Evolutionary conservation across 2,329 filamentous ascomycete genomes (phyloP), one percentile per base, ranked within the genome.

Genomic region (Chaetomium strumarium): DNA sequence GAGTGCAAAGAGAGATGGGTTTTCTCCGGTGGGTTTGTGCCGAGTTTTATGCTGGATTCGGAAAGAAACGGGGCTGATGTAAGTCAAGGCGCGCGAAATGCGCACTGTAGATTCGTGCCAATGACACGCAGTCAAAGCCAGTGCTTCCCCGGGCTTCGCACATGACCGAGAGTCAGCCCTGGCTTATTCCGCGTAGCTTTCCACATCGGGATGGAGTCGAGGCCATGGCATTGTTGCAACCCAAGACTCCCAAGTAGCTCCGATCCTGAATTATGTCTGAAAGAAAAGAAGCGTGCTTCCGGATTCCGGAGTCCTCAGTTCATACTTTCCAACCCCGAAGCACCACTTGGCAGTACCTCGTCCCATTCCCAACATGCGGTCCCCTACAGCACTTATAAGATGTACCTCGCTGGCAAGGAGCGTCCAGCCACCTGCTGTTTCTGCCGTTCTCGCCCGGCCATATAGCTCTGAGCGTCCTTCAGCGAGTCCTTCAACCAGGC

Each of bases 381-480:
- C 19, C 5, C 24, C 8, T 30, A 11, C 40, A 6, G 38, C 14
- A 6, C 31, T 24, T 20, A n/a, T 31, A 7, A 20, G 5, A 12
- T 5, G 16, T 29, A 31, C 36, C 2, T 10, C 30, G 16, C 19
- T n/a, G 30, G 14, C 17, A 14, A 34, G 14, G 14, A 14, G 10
- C 8, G 11, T 14, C 6, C 13, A 1, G 3, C 9, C 44, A 12
- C 19, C 31, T 2, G 12, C 12, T 1, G 3, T 16, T 17, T 3
- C 39, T 1, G 3, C 13, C 2, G 11, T 3, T 5, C 6, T 33
- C 11, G 31, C n/a, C 31, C 40, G 42, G 10, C 2, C 17, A 4
- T 44, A 51, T 34, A 51, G 24, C 38, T 39, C 42, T 6, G 38
- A 46, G 12, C n/a, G n/a, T n/a, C n/a, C n/a, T n/a, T n/a, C n/a